Conservation (phyloP, 257 asterid species). For the Primulina eburnea region DNA sequence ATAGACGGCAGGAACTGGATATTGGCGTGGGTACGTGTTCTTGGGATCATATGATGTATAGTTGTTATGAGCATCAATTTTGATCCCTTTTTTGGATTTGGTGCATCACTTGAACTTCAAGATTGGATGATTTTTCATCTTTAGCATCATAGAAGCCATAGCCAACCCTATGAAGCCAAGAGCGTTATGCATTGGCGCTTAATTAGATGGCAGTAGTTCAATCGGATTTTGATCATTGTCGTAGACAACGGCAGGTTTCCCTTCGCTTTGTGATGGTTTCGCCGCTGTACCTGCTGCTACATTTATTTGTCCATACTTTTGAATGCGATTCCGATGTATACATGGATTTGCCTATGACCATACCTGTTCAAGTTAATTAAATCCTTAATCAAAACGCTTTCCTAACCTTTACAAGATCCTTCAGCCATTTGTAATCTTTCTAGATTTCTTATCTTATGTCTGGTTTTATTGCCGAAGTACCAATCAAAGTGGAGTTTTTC, state of each 20-base stretch:
- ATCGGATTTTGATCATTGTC: background rate
- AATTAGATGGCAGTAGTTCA: background rate
- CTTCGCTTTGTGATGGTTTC: background rate
- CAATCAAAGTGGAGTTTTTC: no score
- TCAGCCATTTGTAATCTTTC: background rate
- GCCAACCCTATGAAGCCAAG: background rate
- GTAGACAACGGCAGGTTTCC: background rate
- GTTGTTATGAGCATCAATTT: background rate
- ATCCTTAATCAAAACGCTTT: no score
- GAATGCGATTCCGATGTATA: background rate
- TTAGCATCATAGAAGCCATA: background rate
- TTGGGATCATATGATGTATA: background rate
- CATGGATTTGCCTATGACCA: background rate
- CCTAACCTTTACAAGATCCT: background rate
- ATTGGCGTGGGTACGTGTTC: background rate
- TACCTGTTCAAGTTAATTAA: no score
- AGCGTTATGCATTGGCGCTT: background rate
- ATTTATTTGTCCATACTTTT: background rate
- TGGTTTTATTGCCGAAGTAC: no score
- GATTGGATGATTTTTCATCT: background rate
- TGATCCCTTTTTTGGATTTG: background rate
- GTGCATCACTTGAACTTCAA: background rate
- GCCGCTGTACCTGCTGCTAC: background rate
- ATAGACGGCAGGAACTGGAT: background rate
- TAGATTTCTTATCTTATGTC: background rate